Evolutionary conservation across 129 eudicot species (phyloP).

Genomic region (Rutidosis leptorrhynchoides): DNA sequence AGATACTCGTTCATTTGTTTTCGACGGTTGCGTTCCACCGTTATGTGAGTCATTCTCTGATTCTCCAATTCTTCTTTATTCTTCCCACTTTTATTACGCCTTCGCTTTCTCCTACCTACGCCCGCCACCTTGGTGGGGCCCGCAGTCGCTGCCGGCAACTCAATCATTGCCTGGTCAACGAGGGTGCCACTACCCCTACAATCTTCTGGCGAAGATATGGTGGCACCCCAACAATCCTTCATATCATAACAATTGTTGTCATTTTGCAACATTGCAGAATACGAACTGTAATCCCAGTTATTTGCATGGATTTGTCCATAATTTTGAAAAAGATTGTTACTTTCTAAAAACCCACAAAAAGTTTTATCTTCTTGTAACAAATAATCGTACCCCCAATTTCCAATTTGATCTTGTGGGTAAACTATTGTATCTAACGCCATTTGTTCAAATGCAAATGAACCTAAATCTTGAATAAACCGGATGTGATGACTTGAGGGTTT

Average conservation of each 20-base stretch:
- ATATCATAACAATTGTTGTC: constrained; percentile 12
- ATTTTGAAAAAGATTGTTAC: constrained; percentile 22
- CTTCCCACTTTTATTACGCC: constrained; percentile 49
- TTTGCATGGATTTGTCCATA: constrained; percentile 24
- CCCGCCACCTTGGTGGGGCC: constrained; percentile 13
- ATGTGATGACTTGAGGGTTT: background rate
- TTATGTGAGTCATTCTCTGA: constrained; percentile 87
- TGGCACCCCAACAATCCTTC: constrained; percentile 21
- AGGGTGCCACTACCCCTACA: background rate
- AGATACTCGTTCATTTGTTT: constrained; percentile 89
- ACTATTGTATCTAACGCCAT: constrained; percentile 31
- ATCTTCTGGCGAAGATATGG: constrained; percentile 25
- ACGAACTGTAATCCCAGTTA: constrained; percentile 24
- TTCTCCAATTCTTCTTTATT: constrained; percentile 72
- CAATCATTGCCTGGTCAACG: background rate
- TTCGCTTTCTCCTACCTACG: constrained; percentile 39
- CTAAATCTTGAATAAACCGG: constrained; percentile 3
- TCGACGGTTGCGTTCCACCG: constrained; percentile 81
- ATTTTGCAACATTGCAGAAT: constrained; percentile 25
- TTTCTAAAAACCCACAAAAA: constrained; percentile 26
- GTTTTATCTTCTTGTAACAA: constrained; percentile 31
- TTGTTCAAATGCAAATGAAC: constrained; percentile 21
- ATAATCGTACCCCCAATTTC: constrained; percentile 16
- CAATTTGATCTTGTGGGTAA: constrained; percentile 30
- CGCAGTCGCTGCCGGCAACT: constrained; percentile 11